Evolutionary conservation across 306 rosid genomes (phyloP).

Genomic region (Boehmeria nivea): DNA sequence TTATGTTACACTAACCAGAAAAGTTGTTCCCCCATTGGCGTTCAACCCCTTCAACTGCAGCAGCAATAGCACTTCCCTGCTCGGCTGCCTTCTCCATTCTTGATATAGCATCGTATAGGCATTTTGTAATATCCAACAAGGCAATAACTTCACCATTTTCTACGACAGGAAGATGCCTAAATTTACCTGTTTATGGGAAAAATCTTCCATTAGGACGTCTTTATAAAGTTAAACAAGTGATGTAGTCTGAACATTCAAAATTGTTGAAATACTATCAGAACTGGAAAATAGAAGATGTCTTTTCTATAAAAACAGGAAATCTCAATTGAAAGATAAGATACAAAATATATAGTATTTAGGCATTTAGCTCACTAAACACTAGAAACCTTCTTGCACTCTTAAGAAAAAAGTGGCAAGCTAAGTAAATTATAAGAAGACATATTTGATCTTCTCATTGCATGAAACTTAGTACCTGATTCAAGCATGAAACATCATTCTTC

Average conservation of each 20-base stretch:
- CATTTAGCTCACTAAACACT: too few relatives aligned
- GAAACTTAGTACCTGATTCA: too few relatives aligned
- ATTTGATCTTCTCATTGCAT: too few relatives aligned
- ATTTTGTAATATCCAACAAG: conserved; percentile 81
- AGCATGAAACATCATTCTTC: too few relatives aligned
- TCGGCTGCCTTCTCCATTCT: conserved; percentile 92
- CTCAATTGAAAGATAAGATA: too few relatives aligned
- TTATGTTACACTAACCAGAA: conserved; percentile 56
- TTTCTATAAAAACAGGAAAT: too few relatives aligned
- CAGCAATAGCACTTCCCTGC: conserved; percentile 89
- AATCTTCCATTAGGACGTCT: background rate
- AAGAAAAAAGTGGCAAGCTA: too few relatives aligned
- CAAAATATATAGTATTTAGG: too few relatives aligned
- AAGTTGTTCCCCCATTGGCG: conserved; percentile 67
- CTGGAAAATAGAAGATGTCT: background rate
- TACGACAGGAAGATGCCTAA: conserved; percentile 96
- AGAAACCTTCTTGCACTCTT: too few relatives aligned
- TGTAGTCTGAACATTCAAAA: too few relatives aligned
- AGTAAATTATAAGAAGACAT: too few relatives aligned
- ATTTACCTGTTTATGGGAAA: conserved; percentile 59
- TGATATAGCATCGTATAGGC: conserved; percentile 92
- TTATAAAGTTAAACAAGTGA: background rate
- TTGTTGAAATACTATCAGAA: background rate
- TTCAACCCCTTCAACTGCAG: conserved; percentile 85
- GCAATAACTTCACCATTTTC: conserved; percentile 96